Conservation (phyloP, 768 basidiomycete species). For the Termitomyces sp. region DNA sequence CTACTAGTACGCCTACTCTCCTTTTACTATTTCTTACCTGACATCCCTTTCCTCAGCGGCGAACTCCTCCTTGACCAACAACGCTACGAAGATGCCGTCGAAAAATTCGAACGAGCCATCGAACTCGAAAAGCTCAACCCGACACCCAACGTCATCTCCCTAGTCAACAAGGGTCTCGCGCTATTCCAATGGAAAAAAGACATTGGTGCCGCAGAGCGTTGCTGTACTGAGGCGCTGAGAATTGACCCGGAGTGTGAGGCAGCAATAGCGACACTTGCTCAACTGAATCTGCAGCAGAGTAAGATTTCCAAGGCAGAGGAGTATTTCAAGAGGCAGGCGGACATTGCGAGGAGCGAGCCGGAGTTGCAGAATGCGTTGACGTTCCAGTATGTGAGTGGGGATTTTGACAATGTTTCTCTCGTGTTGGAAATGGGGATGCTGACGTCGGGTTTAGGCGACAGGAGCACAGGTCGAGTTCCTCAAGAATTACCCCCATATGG, state of each 20-base stretch:
- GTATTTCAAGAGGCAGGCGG: conserved; percentile 81
- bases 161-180: conserved; percentile 97
- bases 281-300: conserved; percentile 87
- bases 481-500: conserved; percentile 80
- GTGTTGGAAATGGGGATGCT: neutral
- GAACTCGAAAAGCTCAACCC: conserved; percentile 80
- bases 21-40: neutral
- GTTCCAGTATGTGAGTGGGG: conserved; percentile 67
- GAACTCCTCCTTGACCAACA: conserved; percentile 92
- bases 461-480: conserved; percentile 80
- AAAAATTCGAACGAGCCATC: conserved; percentile 90
- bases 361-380: conserved; percentile 80
- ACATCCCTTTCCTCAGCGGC: conserved; percentile 48
- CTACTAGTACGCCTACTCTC: conserved; percentile 72
- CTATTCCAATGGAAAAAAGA: conserved; percentile 97
- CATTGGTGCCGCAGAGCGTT: conserved; percentile 71
- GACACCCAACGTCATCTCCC: conserved; percentile 80
- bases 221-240: conserved; percentile 83
- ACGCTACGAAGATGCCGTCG: conserved; percentile 81
- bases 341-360: conserved; percentile 85
- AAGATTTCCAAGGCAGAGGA: conserved; percentile 82
- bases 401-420: neutral
- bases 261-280: conserved; percentile 93
- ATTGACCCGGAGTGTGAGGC: conserved; percentile 95
- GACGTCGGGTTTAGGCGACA: conserved; percentile 54